Evolutionary conservation across 805 yeast species (phyloP).

Genomic region (Ogataea philodendri): DNA sequence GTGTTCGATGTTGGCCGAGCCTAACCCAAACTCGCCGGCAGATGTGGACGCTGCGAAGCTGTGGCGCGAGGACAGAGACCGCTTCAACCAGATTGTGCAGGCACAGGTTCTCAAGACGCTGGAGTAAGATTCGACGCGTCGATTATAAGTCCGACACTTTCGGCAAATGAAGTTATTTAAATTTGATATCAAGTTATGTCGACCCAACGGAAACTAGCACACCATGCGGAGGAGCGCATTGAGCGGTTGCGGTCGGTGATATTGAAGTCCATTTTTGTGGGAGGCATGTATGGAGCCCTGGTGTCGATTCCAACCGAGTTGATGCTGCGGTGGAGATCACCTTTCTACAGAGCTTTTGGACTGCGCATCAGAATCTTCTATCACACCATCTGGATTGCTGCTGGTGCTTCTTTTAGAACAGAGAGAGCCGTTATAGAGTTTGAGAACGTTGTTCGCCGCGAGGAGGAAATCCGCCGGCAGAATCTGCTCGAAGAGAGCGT

Average conservation of each 20-base stretch:
- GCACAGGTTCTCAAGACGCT: constrained; percentile 66
- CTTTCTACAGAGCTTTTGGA: constrained; percentile 38
- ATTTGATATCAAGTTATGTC: constrained; percentile 5
- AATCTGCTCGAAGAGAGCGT: constrained; percentile 35
- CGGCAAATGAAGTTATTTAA: constrained; percentile 5
- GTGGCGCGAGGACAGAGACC: constrained; percentile 82
- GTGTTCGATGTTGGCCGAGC: constrained; percentile 95
- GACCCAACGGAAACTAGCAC: constrained; percentile 20
- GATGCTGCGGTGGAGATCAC: constrained; percentile 37
- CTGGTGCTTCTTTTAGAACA: constrained; percentile 36
- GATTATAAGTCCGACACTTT: too few species aligned
- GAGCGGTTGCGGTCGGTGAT: constrained; percentile 30
- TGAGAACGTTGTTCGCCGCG: constrained; percentile 31
- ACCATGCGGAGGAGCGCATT: constrained; percentile 27
- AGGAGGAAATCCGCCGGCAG: constrained; percentile 33
- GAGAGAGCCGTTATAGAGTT: constrained; percentile 36
- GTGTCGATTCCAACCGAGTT: constrained; percentile 38
- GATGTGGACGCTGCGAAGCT: constrained; percentile 76
- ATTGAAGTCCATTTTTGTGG: constrained; percentile 32
- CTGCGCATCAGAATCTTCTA: constrained; percentile 36
- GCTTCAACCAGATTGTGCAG: constrained; percentile 64
- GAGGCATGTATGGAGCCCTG: constrained; percentile 38
- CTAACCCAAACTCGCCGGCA: constrained; percentile 95
- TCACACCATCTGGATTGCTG: constrained; percentile 38
- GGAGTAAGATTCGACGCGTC: constrained; percentile 48